A percentile compares a stretch with the other conserved stretches of the same genome.
These are phyloP conservation scores for Laguncularia racemosa DNA, from an alignment of 345 rosid species.

Conservation along the genomic window DNA sequence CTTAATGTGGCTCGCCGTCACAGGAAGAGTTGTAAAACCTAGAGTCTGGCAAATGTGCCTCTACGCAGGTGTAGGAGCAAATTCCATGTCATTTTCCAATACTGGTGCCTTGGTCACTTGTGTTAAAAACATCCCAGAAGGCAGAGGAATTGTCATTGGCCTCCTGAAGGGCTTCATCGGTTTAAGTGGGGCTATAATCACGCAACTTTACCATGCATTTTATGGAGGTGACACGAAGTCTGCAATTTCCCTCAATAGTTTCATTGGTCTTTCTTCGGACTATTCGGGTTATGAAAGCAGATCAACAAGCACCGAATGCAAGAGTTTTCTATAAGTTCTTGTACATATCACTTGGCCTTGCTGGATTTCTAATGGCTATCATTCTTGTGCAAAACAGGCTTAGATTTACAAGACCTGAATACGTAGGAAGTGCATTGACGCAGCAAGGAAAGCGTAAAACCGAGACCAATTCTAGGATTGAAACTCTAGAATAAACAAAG, in stretches of 20 bases:
- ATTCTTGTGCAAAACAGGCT: slow-evolving; percentile 4
- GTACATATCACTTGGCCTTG: slow-evolving; percentile 8
- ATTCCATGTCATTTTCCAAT: slow-evolving; percentile 12
- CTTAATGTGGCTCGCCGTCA: slow-evolving; percentile 14
- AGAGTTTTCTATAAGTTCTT: slow-evolving; percentile 1
- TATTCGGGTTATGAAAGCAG: slow-evolving; percentile 4
- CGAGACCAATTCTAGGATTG: too few species aligned
- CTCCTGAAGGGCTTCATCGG: slow-evolving; percentile 14
- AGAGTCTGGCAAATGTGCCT: slow-evolving; percentile 14
- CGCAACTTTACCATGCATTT: slow-evolving; percentile 10
- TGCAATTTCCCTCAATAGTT: slow-evolving; percentile 3
- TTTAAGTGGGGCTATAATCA: slow-evolving; percentile 15
- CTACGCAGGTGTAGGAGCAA: slow-evolving; percentile 2
- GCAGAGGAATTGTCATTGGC: slow-evolving; percentile 16
- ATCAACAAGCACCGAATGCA: background rate
- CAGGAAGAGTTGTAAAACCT: slow-evolving; percentile 2
- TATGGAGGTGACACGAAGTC: background rate
- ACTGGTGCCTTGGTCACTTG: slow-evolving; percentile 9
- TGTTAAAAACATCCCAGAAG: slow-evolving; percentile 12
- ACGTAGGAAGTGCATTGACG: slow-evolving; percentile 9
- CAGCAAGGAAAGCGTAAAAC: too few species aligned
- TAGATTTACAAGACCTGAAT: slow-evolving; percentile 6
- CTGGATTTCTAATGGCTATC: slow-evolving; percentile 10
- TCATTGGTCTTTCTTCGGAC: slow-evolving; percentile 4
- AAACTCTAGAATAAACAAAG: too few species aligned